These are phyloP conservation scores for Komagataella kurtzmanii DNA, from an alignment of 805 yeast species.

Conservation along the genomic window DNA sequence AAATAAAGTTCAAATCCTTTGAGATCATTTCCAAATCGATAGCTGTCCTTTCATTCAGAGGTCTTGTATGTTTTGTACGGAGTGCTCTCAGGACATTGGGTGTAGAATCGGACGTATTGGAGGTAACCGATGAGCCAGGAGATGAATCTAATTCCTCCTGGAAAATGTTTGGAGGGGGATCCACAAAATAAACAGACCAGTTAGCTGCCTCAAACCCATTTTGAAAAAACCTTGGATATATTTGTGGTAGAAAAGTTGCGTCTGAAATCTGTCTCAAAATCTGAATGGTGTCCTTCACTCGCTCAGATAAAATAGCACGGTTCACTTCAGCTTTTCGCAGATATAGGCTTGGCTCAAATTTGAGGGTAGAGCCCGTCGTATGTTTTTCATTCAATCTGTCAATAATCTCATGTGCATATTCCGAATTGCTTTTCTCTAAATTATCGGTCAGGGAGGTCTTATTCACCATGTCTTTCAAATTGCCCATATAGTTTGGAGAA, in stretches of 20 bases:
- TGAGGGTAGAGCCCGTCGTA: background rate
- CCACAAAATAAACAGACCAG: conserved; percentile 54
- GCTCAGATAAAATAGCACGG: background rate
- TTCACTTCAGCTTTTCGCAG: background rate
- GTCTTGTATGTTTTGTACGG: background rate
- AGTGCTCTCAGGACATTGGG: background rate
- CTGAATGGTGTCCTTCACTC: background rate
- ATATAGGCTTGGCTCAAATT: background rate
- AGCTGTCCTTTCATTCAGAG: background rate
- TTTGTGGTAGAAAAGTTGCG: conserved; percentile 29
- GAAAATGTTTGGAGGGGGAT: background rate
- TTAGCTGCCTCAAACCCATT: conserved; percentile 68
- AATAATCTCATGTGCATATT: background rate
- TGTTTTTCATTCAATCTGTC: background rate
- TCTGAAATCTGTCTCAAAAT: background rate
- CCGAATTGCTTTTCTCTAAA: background rate
- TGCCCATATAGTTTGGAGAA: conserved; percentile 12
- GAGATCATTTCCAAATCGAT: background rate
- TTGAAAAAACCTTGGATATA: conserved; percentile 54
- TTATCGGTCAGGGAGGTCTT: background rate
- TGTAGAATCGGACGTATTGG: background rate
- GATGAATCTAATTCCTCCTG: conserved; percentile 9
- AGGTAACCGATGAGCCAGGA: background rate
- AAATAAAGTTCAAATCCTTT: background rate
- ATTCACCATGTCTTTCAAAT: conserved; percentile 3